phyloP scores from a whole-genome alignment of 805 yeast species.

The Diddensiella transvaalensis region DNA sequence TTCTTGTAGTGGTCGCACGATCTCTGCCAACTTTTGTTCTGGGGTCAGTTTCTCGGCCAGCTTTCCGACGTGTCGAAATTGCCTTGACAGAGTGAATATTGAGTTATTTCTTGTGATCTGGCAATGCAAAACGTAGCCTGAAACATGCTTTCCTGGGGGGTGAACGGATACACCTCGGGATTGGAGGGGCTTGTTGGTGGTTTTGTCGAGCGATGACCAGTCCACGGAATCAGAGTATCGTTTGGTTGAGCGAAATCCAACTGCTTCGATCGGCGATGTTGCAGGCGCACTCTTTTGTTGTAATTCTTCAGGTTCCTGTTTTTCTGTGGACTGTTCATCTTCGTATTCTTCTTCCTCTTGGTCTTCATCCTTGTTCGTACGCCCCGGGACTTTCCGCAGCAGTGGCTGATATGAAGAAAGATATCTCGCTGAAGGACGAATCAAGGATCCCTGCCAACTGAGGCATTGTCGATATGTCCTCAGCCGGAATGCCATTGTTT shows the following conservation, averaged over 20 bases:
- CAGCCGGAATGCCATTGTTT: neutral
- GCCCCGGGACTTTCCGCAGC: neutral
- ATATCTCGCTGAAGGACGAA: no score
- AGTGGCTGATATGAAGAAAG: neutral
- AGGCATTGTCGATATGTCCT: neutral
- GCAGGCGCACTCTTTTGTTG: no score
- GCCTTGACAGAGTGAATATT: conserved; percentile 65
- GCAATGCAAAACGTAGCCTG: conserved; percentile 72
- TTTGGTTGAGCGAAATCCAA: neutral
- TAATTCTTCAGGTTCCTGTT: neutral
- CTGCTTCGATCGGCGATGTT: no score
- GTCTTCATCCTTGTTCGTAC: neutral
- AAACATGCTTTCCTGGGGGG: conserved; percentile 29
- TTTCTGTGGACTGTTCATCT: neutral
- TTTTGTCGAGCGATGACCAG: neutral
- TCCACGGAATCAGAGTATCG: neutral
- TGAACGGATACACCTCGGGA: neutral
- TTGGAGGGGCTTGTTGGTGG: neutral
- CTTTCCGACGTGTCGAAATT: conserved; percentile 36
- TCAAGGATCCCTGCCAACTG: neutral
- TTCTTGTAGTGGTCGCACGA: conserved; percentile 74
- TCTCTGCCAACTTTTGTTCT: conserved; percentile 58
- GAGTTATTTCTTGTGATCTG: conserved; percentile 81
- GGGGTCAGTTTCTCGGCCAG: conserved; percentile 39
- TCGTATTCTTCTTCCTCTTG: neutral